A percentile compares a stretch with the other conserved stretches of the same genome.
These are phyloP conservation scores for Zostera marina DNA, from an alignment of 116 monocot genomes.

Conservation along the genomic window DNA sequence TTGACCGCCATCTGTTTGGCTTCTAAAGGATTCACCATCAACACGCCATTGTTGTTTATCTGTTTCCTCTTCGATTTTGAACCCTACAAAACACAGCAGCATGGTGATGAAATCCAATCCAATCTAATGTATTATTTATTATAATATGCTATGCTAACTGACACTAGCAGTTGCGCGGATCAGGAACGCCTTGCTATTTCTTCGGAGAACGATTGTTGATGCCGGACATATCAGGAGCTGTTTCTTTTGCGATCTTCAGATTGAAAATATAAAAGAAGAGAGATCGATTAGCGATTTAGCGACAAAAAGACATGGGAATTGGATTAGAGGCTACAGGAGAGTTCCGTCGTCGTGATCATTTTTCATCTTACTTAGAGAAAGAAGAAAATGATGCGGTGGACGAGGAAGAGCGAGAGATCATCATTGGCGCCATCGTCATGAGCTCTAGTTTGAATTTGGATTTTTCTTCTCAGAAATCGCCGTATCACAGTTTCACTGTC, in stretches of 20 bases:
- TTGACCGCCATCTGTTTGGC: slow-evolving; percentile 78
- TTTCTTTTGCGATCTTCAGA: slow-evolving; percentile 3
- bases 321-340: too few species aligned
- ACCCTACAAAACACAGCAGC: slow-evolving; percentile 21
- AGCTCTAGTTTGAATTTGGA: too few species aligned
- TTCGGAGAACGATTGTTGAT: not conserved
- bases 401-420: too few species aligned
- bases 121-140: not conserved
- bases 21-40: slow-evolving; percentile 94
- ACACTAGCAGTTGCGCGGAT: not conserved
- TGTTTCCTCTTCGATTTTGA: slow-evolving; percentile 24
- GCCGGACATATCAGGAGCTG: not conserved
- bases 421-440: too few species aligned
- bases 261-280: not conserved
- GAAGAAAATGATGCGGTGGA: too few species aligned
- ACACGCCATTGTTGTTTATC: slow-evolving; percentile 18
- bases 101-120: not conserved
- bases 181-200: not conserved
- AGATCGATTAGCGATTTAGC: too few species aligned
- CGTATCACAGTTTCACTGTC: too few species aligned
- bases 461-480: too few species aligned
- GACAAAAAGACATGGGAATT: too few species aligned
- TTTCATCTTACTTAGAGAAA: too few species aligned
- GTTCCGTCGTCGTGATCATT: too few species aligned
- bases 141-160: not conserved